phyloP scores from a whole-genome alignment of 73 alveolate genomes.

The Loxodes magnus region DNA sequence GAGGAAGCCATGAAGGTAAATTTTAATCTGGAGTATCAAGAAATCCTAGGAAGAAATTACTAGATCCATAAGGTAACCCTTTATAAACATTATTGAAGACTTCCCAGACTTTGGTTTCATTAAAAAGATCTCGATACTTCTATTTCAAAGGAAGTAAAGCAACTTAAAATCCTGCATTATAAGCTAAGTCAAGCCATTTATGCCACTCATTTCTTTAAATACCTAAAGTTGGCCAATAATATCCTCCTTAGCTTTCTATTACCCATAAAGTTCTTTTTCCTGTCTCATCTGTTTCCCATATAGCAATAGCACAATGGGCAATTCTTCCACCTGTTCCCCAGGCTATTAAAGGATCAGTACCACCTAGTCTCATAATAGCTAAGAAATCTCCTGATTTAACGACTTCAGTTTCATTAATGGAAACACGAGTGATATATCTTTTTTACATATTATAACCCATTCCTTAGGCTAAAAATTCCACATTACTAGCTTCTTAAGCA shows the following conservation, averaged over 20 bases:
- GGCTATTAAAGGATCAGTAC: conserved; percentile 82
- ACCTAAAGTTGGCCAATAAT: conserved; percentile 88
- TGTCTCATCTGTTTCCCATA: conserved; percentile 51
- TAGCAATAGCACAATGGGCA: conserved; percentile 79
- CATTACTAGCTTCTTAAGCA: conserved; percentile 54
- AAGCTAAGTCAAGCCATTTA: conserved; percentile 83
- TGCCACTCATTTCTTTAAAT: conserved; percentile 69
- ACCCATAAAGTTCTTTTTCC: conserved; percentile 51
- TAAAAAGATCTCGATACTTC: conserved; percentile 60
- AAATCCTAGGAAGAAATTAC: conserved; percentile 82
- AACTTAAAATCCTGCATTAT: conserved; percentile 85
- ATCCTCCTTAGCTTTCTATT: conserved; percentile 84
- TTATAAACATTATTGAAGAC: conserved; percentile 66
- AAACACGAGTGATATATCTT: conserved; percentile 41
- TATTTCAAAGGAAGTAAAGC: conserved; percentile 76
- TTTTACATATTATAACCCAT: conserved; percentile 54
- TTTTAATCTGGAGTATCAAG: conserved; percentile 73
- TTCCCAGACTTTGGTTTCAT: conserved; percentile 66
- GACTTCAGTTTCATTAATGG: conserved; percentile 42
- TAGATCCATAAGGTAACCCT: conserved; percentile 84
- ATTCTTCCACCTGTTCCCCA: conserved; percentile 82
- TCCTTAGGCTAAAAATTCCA: conserved; percentile 44
- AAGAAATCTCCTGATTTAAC: conserved; percentile 79
- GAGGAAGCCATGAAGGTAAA: conserved; percentile 62
- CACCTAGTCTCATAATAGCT: conserved; percentile 78